Percentiles rank a stretch among this genome's conserved stretches.
These are phyloP conservation scores for Rhizomucor pusillus DNA, from an alignment of 371 early-diverging fungal genomes.

Conservation along the genomic window DNA sequence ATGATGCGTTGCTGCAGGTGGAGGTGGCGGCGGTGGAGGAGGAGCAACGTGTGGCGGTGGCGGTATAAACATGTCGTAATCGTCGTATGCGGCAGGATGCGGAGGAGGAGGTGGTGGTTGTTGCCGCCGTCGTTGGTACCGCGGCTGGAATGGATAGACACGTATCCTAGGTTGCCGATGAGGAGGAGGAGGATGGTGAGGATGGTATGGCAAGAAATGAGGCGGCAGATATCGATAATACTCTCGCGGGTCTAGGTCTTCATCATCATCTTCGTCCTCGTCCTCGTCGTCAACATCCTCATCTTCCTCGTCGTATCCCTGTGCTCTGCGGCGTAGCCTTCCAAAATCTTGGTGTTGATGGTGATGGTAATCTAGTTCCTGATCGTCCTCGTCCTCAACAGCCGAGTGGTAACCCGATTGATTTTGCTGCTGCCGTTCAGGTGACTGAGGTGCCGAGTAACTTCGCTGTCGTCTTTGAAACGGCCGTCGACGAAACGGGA, in stretches of 20 bases:
- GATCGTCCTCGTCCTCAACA: not conserved
- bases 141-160: too few species aligned
- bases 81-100: not conserved
- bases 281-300: not conserved
- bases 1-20: not conserved
- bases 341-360: too few species aligned
- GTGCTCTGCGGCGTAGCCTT: too few species aligned
- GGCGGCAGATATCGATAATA: not conserved
- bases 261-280: not conserved
- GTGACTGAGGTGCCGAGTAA: not conserved
- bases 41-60: not conserved
- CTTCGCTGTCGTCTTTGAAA: not conserved
- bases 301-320: not conserved
- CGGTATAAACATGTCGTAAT: slow-evolving; percentile 1
- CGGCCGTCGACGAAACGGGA: not conserved
- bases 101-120: slow-evolving; percentile 2
- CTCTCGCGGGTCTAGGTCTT: not conserved
- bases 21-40: slow-evolving; percentile 4
- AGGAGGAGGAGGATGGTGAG: not conserved
- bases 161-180: not conserved
- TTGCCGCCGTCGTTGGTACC: too few species aligned
- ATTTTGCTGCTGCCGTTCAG: not conserved
- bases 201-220: not conserved
- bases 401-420: not conserved
- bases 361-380: too few species aligned